Evolutionary conservation across 306 rosid genomes (phyloP).

Genomic region (Abrus precatorius): DNA sequence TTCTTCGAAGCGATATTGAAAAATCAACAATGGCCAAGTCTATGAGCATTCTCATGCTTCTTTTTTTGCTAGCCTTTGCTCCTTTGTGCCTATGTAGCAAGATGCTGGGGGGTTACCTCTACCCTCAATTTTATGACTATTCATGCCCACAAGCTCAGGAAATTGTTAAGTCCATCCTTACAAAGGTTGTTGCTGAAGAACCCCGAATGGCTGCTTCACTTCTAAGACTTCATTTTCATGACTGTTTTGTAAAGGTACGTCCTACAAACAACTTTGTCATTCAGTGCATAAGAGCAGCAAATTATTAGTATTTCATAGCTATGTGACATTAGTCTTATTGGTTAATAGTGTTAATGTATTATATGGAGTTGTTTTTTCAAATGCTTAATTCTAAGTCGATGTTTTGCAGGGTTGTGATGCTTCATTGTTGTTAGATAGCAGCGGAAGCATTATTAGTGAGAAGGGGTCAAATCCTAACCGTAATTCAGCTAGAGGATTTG

Average conservation of each 20-base stretch:
- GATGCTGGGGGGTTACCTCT: conserved; percentile 62
- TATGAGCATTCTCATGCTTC: conserved; percentile 53
- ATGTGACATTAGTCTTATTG: background rate
- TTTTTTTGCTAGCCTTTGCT: conserved; percentile 68
- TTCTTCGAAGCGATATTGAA: conserved; percentile 31
- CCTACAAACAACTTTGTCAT: background rate
- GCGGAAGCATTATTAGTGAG: conserved; percentile 68
- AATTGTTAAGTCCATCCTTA: conserved; percentile 73
- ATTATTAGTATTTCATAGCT: background rate
- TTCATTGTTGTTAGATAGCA: conserved; percentile 77
- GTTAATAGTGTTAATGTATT: background rate
- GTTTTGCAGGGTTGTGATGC: conserved; percentile 91
- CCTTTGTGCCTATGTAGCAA: conserved; percentile 63
- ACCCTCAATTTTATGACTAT: conserved; percentile 86
- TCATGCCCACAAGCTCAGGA: conserved; percentile 84
- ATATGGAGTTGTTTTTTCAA: background rate
- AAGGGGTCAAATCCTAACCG: conserved; percentile 79
- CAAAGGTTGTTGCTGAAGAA: conserved; percentile 69
- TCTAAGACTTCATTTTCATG: conserved; percentile 89
- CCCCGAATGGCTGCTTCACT: conserved; percentile 88
- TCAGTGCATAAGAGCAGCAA: background rate
- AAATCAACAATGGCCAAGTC: conserved; percentile 61
- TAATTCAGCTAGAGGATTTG: conserved; percentile 83
- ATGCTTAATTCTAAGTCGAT: conserved; percentile 14
- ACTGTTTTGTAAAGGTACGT: conserved; percentile 88